Evolutionary conservation across 2,329 filamentous ascomycete species (phyloP).

Genomic region (Tolypocladium album): DNA sequence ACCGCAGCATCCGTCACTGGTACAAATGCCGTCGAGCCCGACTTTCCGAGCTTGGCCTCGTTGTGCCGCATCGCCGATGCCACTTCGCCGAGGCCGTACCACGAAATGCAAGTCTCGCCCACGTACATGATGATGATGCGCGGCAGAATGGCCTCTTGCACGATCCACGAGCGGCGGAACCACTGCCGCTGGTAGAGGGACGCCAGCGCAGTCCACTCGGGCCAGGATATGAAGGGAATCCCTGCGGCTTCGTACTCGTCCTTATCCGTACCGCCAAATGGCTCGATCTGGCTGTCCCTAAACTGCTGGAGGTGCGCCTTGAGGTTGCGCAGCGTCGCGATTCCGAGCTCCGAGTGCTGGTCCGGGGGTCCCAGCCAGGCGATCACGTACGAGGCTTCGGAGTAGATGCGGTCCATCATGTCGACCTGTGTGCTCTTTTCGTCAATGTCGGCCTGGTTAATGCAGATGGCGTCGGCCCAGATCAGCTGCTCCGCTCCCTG

Average conservation of each 20-base stretch:
- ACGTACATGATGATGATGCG: slow-evolving; percentile 12
- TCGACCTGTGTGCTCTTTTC: slow-evolving; percentile 16
- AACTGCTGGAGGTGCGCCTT: slow-evolving; percentile 5
- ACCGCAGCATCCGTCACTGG: slow-evolving; percentile 9
- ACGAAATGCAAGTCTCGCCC: slow-evolving; percentile 7
- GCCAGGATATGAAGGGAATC: slow-evolving; percentile 8
- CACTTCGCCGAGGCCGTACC: slow-evolving; percentile 8
- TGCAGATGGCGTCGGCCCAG: slow-evolving; percentile 20
- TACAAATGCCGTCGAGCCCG: slow-evolving; percentile 7
- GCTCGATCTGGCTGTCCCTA: slow-evolving; percentile 9
- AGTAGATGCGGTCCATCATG: slow-evolving; percentile 19
- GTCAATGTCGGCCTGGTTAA: slow-evolving; percentile 13
- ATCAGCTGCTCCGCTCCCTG: slow-evolving; percentile 6
- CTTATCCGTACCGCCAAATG: slow-evolving; percentile 9
- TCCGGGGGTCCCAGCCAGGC: slow-evolving; percentile 14
- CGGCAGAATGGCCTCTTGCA: slow-evolving; percentile 15
- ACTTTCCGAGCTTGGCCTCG: slow-evolving; percentile 8
- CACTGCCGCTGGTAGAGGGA: slow-evolving; percentile 14
- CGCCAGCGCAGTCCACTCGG: slow-evolving; percentile 10
- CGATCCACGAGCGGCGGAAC: slow-evolving; percentile 17
- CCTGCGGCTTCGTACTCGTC: slow-evolving; percentile 8
- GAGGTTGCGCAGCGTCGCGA: slow-evolving; percentile 7
- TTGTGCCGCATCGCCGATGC: slow-evolving; percentile 9
- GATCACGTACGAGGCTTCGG: slow-evolving; percentile 10
- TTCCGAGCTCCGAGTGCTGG: slow-evolving; percentile 5